Evolutionary conservation across 2,329 filamentous ascomycete genomes (phyloP).

Genomic region (Graphiopsis chlorocephala): DNA sequence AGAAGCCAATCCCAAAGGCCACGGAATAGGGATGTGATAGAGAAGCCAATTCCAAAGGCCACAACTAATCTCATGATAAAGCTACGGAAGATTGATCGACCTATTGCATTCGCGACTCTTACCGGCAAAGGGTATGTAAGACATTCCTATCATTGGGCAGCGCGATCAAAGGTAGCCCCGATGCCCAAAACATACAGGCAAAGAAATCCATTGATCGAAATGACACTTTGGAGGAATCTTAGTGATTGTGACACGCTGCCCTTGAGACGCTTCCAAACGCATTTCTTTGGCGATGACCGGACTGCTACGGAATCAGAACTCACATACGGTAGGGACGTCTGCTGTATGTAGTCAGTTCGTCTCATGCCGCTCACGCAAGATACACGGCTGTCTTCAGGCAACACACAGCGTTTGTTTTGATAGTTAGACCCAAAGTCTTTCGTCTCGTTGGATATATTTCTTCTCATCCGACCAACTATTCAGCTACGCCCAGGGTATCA

Average conservation of each 20-base stretch:
- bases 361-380: neutral
- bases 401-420: neutral
- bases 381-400: too few relatives aligned
- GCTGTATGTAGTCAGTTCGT: too few relatives aligned
- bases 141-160: neutral
- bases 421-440: neutral
- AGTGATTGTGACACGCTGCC: too few relatives aligned
- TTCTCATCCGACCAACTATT: neutral
- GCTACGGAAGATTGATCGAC: neutral
- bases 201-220: neutral
- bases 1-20: too few relatives aligned
- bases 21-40: too few relatives aligned
- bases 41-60: too few relatives aligned
- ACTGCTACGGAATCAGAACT: neutral
- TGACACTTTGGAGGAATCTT: neutral
- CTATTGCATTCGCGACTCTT: neutral
- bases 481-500: conserved; percentile 7
- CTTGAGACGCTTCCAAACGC: too few relatives aligned
- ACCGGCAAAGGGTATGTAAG: neutral
- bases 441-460: neutral
- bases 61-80: neutral
- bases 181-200: neutral
- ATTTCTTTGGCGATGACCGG: neutral
- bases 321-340: too few relatives aligned
- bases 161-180: neutral